These are phyloP conservation scores for Moesziomyces sp. DNA, from an alignment of 1,284 basidiomycete genomes.

Conservation along the genomic window DNA sequence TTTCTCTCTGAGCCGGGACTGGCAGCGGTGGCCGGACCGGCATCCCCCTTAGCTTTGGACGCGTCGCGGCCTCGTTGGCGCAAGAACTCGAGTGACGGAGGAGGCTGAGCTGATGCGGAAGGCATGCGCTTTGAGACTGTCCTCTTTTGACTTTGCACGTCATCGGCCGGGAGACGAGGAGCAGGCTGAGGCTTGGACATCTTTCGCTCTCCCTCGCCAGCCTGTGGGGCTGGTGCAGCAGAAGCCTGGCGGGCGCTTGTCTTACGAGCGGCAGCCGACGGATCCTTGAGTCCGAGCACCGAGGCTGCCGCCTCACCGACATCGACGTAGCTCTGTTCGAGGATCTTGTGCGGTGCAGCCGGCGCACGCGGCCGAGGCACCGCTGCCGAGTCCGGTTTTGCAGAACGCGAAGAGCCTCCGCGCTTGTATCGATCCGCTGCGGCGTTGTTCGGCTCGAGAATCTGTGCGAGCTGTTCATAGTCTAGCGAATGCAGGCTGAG, in stretches of 20 bases:
- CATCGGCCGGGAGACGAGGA: constrained; percentile 1
- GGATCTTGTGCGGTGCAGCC: constrained; percentile 10
- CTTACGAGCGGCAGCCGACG: constrained; percentile 5
- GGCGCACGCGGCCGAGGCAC: background rate
- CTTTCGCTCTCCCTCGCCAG: background rate
- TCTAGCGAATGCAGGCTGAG: constrained; percentile 34
- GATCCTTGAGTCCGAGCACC: constrained; percentile 42
- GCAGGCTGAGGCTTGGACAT: background rate
- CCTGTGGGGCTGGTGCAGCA: background rate
- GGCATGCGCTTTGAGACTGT: background rate
- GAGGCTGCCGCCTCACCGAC: constrained; percentile 50
- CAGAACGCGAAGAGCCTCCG: constrained; percentile 2
- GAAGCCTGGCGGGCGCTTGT: background rate
- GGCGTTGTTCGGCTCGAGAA: constrained; percentile 39
- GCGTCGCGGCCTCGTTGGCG: constrained; percentile 39
- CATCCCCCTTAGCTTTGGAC: constrained; percentile 1
- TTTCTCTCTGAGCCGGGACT: background rate
- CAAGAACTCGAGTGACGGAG: constrained; percentile 42
- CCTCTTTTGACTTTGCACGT: constrained; percentile 15
- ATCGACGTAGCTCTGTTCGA: constrained; percentile 58
- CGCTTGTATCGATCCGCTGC: constrained; percentile 34
- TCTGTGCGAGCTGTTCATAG: constrained; percentile 47
- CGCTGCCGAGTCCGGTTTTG: constrained; percentile 4
- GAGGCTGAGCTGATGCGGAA: constrained; percentile 8
- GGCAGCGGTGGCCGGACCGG: background rate